A percentile compares a stretch with the other conserved stretches of the same genome.
These are phyloP conservation scores for Ascochyta rabiei DNA, from an alignment of 2,329 filamentous ascomycete genomes.

Conservation along the genomic window DNA sequence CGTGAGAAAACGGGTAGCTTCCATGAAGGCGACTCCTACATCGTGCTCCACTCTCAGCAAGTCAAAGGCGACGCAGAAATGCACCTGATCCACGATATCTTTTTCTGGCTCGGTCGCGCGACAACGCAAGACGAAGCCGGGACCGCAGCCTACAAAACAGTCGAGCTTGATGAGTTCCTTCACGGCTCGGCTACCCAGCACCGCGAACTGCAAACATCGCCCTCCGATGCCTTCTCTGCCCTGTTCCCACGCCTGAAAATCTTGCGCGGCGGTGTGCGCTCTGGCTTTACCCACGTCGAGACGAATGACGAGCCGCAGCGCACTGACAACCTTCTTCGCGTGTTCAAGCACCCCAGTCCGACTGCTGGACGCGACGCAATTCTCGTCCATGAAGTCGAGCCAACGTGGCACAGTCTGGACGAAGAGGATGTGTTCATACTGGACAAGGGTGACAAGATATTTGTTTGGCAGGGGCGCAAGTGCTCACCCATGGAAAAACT, in stretches of 20 bases:
- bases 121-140: constrained; percentile 73
- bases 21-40: constrained; percentile 72
- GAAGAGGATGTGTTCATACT: constrained; percentile 70
- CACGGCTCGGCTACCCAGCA: constrained; percentile 67
- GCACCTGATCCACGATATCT: constrained; percentile 62
- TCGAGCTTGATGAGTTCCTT: constrained; percentile 72
- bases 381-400: constrained; percentile 68
- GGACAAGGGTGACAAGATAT: constrained; percentile 68
- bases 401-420: constrained; percentile 66
- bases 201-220: constrained; percentile 65
- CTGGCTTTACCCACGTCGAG: constrained; percentile 69
- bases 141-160: constrained; percentile 72
- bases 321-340: constrained; percentile 61
- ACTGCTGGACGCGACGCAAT: constrained; percentile 56
- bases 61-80: constrained; percentile 44
- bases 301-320: constrained; percentile 51
- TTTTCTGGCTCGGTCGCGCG: constrained; percentile 71
- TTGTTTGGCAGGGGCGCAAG: constrained; percentile 70
- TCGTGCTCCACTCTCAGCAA: constrained; percentile 66
- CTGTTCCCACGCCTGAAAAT: constrained; percentile 68
- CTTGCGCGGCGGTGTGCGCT: constrained; percentile 64
- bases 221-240: constrained; percentile 64
- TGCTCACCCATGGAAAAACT: constrained; percentile 73
- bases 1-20: constrained; percentile 64
- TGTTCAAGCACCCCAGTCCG: constrained; percentile 63